A percentile compares a stretch with the other conserved stretches of the same genome.
Evolutionary conservation across 306 rosid species (phyloP).

Genomic region (Comarum palustre): DNA sequence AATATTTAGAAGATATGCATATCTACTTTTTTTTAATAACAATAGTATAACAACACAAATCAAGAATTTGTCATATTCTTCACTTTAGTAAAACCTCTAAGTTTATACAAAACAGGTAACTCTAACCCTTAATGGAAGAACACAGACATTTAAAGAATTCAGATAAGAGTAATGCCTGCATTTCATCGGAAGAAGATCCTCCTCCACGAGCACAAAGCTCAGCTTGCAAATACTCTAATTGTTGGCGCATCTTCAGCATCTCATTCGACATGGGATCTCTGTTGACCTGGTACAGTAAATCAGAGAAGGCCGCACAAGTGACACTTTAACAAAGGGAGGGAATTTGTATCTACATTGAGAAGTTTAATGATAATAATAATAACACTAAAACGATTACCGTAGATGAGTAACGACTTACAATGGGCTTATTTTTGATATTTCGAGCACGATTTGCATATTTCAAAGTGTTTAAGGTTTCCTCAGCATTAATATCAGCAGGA

Average conservation of each 20-base stretch:
- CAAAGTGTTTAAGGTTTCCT: constrained; percentile 98
- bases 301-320: constrained; percentile 22
- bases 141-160: constrained; percentile 8
- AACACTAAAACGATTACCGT: background rate
- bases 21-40: background rate
- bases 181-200: constrained; percentile 79
- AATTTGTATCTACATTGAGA: constrained; percentile 21
- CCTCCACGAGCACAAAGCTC: constrained; percentile 96
- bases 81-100: background rate
- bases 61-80: background rate
- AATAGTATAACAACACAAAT: background rate
- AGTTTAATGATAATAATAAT: background rate
- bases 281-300: constrained; percentile 53
- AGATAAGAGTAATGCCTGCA: constrained; percentile 60
- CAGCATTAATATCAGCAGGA: constrained; percentile 98
- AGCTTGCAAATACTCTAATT: constrained; percentile 88
- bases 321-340: constrained; percentile 18
- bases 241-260: constrained; percentile 98
- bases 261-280: constrained; percentile 98
- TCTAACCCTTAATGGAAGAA: constrained; percentile 4
- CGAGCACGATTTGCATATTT: constrained; percentile 99
- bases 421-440: constrained; percentile 92
- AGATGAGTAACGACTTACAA: constrained; percentile 56
- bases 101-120: background rate
- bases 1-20: background rate